phyloP scores from a whole-genome alignment of 495 filamentous ascomycete species.

The Aspergillus heteromorphus region DNA sequence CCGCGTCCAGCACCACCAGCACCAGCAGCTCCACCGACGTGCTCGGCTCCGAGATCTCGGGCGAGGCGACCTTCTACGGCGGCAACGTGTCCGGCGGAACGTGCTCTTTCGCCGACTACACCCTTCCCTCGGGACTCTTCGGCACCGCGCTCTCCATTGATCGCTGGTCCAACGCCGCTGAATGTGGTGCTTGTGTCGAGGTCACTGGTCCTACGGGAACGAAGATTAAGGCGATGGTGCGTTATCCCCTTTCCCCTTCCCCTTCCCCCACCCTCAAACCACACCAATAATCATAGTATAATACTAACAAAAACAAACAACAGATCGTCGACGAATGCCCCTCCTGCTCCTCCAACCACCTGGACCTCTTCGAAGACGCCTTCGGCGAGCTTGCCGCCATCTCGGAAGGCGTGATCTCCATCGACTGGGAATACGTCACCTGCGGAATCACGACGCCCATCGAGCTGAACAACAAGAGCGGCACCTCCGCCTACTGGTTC shows the following conservation, averaged over 20 bases:
- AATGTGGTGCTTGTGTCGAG: conserved; percentile 54
- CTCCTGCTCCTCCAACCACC: conserved; percentile 48
- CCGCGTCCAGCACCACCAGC: conserved; percentile 2
- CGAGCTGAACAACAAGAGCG: conserved; percentile 51
- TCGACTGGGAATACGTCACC: conserved; percentile 45
- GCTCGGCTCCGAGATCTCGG: conserved; percentile 14
- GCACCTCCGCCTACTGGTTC: conserved; percentile 51
- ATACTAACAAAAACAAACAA: conserved; percentile 1
- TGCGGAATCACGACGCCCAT: conserved; percentile 50
- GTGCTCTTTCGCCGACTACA: conserved; percentile 56
- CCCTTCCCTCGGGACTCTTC: conserved; percentile 46
- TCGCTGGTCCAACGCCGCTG: conserved; percentile 44
- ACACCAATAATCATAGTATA: too few species aligned
- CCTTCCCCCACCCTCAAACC: background rate
- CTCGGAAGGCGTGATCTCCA: conserved; percentile 48
- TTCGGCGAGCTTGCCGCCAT: conserved; percentile 43
- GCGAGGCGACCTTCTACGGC: conserved; percentile 49
- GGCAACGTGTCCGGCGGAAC: conserved; percentile 53
- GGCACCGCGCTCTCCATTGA: conserved; percentile 50
- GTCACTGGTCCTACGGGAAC: conserved; percentile 52
- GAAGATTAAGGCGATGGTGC: conserved; percentile 58
- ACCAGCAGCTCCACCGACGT: conserved; percentile 9
- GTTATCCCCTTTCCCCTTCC: conserved; percentile 3
- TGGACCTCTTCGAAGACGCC: conserved; percentile 55
- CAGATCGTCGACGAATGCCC: conserved; percentile 60